These are phyloP conservation scores for Davidsoniella eucalypti DNA, from an alignment of 2,329 filamentous ascomycete genomes.

Conservation along the genomic window DNA sequence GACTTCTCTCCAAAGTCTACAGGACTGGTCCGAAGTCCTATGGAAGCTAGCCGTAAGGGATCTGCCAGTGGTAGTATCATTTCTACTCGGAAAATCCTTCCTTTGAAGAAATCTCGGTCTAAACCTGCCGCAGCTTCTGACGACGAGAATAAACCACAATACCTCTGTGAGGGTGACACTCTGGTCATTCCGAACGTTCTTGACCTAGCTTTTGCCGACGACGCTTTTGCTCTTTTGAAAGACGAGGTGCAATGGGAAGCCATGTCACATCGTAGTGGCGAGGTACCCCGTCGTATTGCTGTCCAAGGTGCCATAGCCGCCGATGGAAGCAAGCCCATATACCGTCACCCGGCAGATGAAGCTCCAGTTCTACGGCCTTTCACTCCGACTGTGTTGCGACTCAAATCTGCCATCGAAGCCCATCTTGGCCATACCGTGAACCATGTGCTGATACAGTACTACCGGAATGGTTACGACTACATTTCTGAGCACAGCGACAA, in stretches of 20 bases:
- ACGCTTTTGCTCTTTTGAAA: slow-evolving; percentile 53
- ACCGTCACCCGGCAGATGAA: slow-evolving; percentile 84
- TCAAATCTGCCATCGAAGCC: slow-evolving; percentile 53
- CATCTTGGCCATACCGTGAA: slow-evolving; percentile 68
- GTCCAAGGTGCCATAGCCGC: slow-evolving; percentile 59
- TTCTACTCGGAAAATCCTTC: too few species aligned
- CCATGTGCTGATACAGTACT: slow-evolving; percentile 83
- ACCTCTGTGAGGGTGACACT: slow-evolving; percentile 68
- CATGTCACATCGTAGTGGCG: slow-evolving; percentile 84
- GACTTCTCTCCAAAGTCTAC: too few species aligned
- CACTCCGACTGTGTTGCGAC: slow-evolving; percentile 50
- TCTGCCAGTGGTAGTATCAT: too few species aligned
- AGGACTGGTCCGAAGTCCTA: too few species aligned
- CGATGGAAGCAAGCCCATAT: slow-evolving; percentile 71
- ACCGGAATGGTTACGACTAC: slow-evolving; percentile 74
- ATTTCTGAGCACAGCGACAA: slow-evolving; percentile 98
- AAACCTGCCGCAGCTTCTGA: too few species aligned
- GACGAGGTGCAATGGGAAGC: slow-evolving; percentile 72
- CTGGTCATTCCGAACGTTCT: slow-evolving; percentile 56
- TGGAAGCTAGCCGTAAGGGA: too few species aligned
- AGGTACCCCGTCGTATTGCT: slow-evolving; percentile 79
- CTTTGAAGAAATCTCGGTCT: too few species aligned
- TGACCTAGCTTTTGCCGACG: slow-evolving; percentile 33
- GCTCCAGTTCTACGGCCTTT: slow-evolving; percentile 64
- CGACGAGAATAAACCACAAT: background rate